Conservation (phyloP, 2,329 filamentous ascomycete genomes). For the Trichoderma sp. region DNA sequence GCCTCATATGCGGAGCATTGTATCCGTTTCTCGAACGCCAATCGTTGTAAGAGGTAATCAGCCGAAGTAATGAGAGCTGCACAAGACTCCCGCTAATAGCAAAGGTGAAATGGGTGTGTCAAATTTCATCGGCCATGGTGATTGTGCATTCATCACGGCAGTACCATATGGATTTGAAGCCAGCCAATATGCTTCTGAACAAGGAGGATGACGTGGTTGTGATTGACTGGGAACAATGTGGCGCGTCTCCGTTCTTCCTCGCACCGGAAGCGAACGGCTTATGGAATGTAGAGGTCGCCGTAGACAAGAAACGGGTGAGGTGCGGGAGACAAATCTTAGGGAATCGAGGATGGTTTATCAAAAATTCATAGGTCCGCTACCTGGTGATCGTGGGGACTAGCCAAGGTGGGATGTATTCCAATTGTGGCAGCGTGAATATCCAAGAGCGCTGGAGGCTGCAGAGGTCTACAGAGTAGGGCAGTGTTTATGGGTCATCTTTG, state of each 20-base stretch:
- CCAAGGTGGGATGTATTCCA: background rate
- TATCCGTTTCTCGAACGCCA: background rate
- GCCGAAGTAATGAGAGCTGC: background rate
- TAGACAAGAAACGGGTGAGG: background rate
- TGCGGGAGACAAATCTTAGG: background rate
- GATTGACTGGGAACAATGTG: background rate
- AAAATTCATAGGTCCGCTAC: background rate
- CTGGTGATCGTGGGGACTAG: background rate
- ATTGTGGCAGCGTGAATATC: background rate
- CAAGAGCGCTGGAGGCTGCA: background rate
- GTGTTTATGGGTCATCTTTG: background rate
- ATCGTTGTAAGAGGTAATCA: background rate
- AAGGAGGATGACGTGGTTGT: background rate
- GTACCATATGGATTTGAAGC: constrained; percentile 1
- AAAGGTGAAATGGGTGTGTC: background rate
- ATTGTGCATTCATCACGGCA: background rate
- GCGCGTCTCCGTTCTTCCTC: background rate
- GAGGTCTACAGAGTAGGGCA: background rate
- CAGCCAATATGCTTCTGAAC: background rate
- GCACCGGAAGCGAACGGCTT: background rate
- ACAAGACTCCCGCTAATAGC: background rate
- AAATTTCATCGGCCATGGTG: background rate
- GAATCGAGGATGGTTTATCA: background rate
- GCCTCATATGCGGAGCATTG: background rate
- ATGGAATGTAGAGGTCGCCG: background rate